Percentiles rank a stretch among this genome's conserved stretches.
Conservation (phyloP, 805 yeast species). For the Metschnikowia peoriensis region DNA sequence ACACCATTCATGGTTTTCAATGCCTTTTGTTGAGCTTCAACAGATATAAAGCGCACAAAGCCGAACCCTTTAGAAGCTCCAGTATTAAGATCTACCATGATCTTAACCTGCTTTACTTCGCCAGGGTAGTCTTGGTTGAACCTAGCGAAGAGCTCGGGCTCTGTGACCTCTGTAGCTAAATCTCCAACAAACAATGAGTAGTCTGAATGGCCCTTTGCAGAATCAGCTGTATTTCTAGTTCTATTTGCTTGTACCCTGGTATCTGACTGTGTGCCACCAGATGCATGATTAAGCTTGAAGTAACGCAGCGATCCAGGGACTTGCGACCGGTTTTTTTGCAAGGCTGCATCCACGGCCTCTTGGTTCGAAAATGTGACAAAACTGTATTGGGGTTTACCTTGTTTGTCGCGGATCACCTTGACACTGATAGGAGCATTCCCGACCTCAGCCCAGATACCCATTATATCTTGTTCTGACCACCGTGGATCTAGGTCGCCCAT, state of each 20-base stretch:
- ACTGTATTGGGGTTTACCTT: slow-evolving; percentile 53
- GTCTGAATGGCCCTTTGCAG: slow-evolving; percentile 30
- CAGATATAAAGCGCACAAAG: slow-evolving; percentile 72
- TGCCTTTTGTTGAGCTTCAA: slow-evolving; percentile 69
- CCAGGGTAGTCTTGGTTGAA: slow-evolving; percentile 73
- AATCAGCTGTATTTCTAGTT: slow-evolving; percentile 1
- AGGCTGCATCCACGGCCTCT: slow-evolving; percentile 62
- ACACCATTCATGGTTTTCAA: slow-evolving; percentile 80
- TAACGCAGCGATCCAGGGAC: slow-evolving; percentile 60
- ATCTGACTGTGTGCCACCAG: slow-evolving; percentile 41
- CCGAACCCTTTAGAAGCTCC: slow-evolving; percentile 83
- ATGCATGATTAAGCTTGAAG: slow-evolving; percentile 81
- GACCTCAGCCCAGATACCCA: slow-evolving; percentile 64
- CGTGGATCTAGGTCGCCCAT: slow-evolving; percentile 90
- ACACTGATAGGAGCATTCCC: slow-evolving; percentile 62
- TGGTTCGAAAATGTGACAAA: slow-evolving; percentile 70
- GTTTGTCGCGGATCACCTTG: slow-evolving; percentile 70
- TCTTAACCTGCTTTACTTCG: slow-evolving; percentile 64
- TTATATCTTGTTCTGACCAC: slow-evolving; percentile 73
- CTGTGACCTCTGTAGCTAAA: slow-evolving; percentile 70
- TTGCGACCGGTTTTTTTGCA: slow-evolving; percentile 62
- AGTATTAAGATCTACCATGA: slow-evolving; percentile 72
- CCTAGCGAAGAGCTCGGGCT: slow-evolving; percentile 57
- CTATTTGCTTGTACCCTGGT: neutral
- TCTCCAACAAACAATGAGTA: slow-evolving; percentile 85